Evolutionary conservation across 2,329 filamentous ascomycete species (phyloP).

Genomic region (Paraconiothyrium brasiliense): DNA sequence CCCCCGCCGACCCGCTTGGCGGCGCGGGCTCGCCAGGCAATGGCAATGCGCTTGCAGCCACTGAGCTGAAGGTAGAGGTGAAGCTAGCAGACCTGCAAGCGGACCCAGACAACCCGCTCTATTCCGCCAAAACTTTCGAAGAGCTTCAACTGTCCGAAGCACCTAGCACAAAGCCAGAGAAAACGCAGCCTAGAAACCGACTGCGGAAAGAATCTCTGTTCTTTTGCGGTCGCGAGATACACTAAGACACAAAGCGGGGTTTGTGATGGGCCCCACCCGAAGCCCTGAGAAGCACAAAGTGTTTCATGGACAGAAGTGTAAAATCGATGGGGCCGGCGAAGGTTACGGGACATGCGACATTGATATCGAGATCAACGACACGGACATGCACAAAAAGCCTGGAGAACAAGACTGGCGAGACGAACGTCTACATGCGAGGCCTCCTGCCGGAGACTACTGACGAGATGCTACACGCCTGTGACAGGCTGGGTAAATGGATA

Average conservation of each 20-base stretch:
- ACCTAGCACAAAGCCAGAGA: too few species aligned
- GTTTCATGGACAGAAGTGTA: constrained; percentile 43
- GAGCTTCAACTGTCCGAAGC: constrained; percentile 77
- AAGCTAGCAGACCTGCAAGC: constrained; percentile 89
- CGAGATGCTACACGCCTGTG: too few species aligned
- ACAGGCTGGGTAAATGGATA: too few species aligned
- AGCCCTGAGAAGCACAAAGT: constrained; percentile 68
- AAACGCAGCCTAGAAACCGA: too few species aligned
- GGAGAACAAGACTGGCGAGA: too few species aligned
- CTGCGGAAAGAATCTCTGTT: too few species aligned
- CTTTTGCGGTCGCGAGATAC: too few species aligned
- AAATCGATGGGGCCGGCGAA: constrained; percentile 63
- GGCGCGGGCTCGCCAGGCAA: constrained; percentile 55
- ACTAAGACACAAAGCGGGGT: too few species aligned
- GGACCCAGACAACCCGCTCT: constrained; percentile 86
- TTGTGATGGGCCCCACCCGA: too few species aligned
- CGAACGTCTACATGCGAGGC: too few species aligned
- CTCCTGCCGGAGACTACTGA: too few species aligned
- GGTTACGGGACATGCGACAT: constrained; percentile 39
- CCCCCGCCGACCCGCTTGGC: constrained; percentile 52
- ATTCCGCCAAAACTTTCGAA: constrained; percentile 83
- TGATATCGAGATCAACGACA: constrained; percentile 58
- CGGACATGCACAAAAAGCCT: constrained; percentile 73
- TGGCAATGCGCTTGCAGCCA: constrained; percentile 67
- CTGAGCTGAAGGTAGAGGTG: constrained; percentile 88